Base-by-base conservation (phyloP, 2,329 filamentous ascomycete species). In the Aspergillus fructus region DNA sequence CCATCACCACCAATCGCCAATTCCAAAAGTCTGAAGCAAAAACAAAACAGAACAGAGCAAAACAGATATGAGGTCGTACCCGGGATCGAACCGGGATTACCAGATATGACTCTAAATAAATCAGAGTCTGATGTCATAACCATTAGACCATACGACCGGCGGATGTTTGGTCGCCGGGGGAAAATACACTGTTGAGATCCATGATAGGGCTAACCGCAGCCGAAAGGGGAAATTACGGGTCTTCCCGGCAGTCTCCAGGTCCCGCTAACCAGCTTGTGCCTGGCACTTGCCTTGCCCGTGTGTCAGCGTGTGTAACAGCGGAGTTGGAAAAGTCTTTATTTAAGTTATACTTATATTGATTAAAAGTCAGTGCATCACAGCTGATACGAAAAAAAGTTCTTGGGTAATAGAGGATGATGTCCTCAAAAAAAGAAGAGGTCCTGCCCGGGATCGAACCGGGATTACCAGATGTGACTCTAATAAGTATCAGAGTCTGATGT, bases 61-160 rank as follows among this genome's bases (percentile, higher is more conserved):
- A 30, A 1, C 27, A 2, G 8, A 30, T 30, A 11, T 11, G 30
- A 55, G 53, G 53, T 55, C 53, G 34, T 55, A 47, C 53, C 53
- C 53, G 53, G 53, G 53, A 55, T 55, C 53, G 53, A 55, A 55
- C 53, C 53, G 53, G 53, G 53, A 55, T 55, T 55, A 55, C 53
- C 53, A 55, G 53, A 55, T 55, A 42, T 40, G 47, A 40, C 47
- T 49, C 47, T 39, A 39, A 40, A n/a, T 37, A 4, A 7, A 41
- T 55, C 53, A 55, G 53, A 55, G 53, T 55, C 53, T 55, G 53
- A 55, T 55, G 53, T 55, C 53, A 55, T 55, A 33, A 55, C 45
- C 53, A 55, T 55, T 55, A 55, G 45, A 55, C 53, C 53, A 55
- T 47, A 55, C 23, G 53, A 55, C 53, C 52, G 27, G 27, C 27